Evolutionary conservation across 176 grass and related monocot genomes (phyloP).

Genomic region (Dactylis glomerata): DNA sequence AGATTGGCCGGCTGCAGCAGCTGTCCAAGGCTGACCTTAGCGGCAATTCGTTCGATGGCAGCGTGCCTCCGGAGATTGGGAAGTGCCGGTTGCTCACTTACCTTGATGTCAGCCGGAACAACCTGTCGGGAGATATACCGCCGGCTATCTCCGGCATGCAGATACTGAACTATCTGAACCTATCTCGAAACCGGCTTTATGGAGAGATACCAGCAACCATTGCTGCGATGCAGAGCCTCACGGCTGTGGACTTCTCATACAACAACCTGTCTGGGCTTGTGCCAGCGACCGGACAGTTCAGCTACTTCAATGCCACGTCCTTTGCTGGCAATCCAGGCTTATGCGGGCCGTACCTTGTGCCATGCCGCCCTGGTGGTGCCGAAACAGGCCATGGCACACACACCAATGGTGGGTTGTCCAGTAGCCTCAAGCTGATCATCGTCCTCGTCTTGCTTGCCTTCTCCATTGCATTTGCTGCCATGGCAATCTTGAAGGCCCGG

Average conservation of each 20-base stretch:
- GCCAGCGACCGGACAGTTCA: constrained; percentile 85
- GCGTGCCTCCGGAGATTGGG: constrained; percentile 58
- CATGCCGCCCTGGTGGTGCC: constrained; percentile 38
- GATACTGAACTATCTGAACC: constrained; percentile 92
- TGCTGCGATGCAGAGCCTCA: constrained; percentile 91
- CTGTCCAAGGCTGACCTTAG: constrained; percentile 82
- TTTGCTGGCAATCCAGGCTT: constrained; percentile 76
- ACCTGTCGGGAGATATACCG: constrained; percentile 67
- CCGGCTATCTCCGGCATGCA: constrained; percentile 59
- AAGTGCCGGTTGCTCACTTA: constrained; percentile 83
- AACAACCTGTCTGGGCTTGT: constrained; percentile 91
- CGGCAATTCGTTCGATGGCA: constrained; percentile 51
- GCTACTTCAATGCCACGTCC: constrained; percentile 95
- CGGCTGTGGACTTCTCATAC: constrained; percentile 95
- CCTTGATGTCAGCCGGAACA: constrained; percentile 75
- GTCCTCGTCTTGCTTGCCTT: constrained; percentile 70
- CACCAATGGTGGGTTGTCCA: constrained; percentile 48
- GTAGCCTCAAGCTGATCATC: constrained; percentile 75
- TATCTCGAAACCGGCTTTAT: constrained; percentile 72
- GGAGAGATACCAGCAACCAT: constrained; percentile 72
- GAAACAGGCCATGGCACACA: constrained; percentile 4
- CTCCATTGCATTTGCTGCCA: constrained; percentile 73
- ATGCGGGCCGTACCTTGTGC: constrained; percentile 68
- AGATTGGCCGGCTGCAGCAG: constrained; percentile 74
- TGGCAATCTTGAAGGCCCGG: constrained; percentile 74